A percentile compares a stretch with the other conserved stretches of the same genome.
phyloP scores from a whole-genome alignment of 768 basidiomycete species.

The Paxillus involutus region DNA sequence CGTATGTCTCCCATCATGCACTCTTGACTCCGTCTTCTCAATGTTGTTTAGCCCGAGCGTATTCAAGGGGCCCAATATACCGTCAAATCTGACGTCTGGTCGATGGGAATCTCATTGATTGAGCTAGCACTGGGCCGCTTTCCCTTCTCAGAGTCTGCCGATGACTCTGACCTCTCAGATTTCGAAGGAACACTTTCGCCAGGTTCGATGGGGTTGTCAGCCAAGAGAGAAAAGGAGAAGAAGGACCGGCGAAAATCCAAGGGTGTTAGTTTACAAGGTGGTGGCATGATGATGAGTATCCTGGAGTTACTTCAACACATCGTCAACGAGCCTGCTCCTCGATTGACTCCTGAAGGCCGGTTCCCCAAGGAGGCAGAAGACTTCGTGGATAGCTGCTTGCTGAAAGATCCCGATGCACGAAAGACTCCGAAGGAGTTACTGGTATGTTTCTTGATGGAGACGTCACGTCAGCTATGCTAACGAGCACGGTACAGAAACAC shows the following conservation, averaged over 20 bases:
- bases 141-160: slow-evolving; percentile 87
- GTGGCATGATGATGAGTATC: slow-evolving; percentile 98
- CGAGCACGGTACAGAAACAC: slow-evolving; percentile 51
- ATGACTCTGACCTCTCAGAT: slow-evolving; percentile 77
- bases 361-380: slow-evolving; percentile 74
- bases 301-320: slow-evolving; percentile 96
- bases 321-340: slow-evolving; percentile 96
- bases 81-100: slow-evolving; percentile 99
- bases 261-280: slow-evolving; percentile 91
- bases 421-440: slow-evolving; percentile 86
- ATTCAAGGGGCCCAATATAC: slow-evolving; percentile 99
- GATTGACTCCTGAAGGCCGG: slow-evolving; percentile 70
- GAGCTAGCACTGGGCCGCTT: slow-evolving; percentile 97
- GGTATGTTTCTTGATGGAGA: slow-evolving; percentile 37
- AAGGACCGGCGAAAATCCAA: slow-evolving; percentile 86
- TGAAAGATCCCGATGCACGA: slow-evolving; percentile 85
- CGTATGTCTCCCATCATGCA: slow-evolving; percentile 48
- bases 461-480: slow-evolving; percentile 6
- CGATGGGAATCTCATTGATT: slow-evolving; percentile 93
- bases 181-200: slow-evolving; percentile 82
- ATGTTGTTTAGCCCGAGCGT: slow-evolving; percentile 79
- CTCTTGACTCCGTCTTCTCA: slow-evolving; percentile 13
- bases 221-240: slow-evolving; percentile 40
- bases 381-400: slow-evolving; percentile 87
- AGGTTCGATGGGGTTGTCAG: slow-evolving; percentile 47